Conservation (phyloP, 768 basidiomycete species). For the Leccinum ochraceum region DNA sequence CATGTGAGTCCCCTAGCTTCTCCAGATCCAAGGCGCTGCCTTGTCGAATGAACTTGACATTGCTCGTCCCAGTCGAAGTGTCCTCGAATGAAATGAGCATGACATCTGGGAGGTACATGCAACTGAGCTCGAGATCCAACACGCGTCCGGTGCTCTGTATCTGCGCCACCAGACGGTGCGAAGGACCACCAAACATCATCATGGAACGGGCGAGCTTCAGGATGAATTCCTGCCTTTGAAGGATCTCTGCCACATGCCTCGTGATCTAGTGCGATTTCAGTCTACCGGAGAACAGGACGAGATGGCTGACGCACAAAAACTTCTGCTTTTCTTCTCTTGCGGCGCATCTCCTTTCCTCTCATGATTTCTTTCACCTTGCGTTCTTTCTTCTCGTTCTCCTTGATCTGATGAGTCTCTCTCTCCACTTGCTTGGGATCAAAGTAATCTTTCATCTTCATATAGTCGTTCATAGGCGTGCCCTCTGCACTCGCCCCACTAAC, state of each 20-base stretch:
- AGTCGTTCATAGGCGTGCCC: constrained; percentile 22
- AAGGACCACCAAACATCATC: constrained; percentile 89
- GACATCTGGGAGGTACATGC: constrained; percentile 74
- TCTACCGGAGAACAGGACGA: not conserved
- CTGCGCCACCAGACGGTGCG: constrained; percentile 81
- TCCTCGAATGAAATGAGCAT: constrained; percentile 87
- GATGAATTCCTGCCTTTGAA: constrained; percentile 81
- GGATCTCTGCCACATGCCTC: constrained; percentile 70
- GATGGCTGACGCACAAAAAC: constrained; percentile 58
- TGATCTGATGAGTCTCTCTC: constrained; percentile 22
- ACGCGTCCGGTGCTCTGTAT: constrained; percentile 78
- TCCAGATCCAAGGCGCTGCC: constrained; percentile 70
- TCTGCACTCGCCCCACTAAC: constrained; percentile 9
- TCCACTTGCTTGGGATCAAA: constrained; percentile 33
- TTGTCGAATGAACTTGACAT: constrained; percentile 78
- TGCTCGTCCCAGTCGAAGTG: constrained; percentile 73
- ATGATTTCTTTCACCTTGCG: constrained; percentile 38
- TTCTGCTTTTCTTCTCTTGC: constrained; percentile 67
- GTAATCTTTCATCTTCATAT: constrained; percentile 29
- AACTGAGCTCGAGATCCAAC: constrained; percentile 70
- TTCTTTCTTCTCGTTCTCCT: constrained; percentile 32
- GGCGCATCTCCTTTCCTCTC: constrained; percentile 39
- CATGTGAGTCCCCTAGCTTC: constrained; percentile 69
- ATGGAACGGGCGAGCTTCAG: constrained; percentile 81
- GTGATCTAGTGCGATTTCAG: constrained; percentile 55